These are phyloP conservation scores for Vaccinium vitisidaea DNA, from an alignment of 148 eudicot genomes.

Conservation along the genomic window DNA sequence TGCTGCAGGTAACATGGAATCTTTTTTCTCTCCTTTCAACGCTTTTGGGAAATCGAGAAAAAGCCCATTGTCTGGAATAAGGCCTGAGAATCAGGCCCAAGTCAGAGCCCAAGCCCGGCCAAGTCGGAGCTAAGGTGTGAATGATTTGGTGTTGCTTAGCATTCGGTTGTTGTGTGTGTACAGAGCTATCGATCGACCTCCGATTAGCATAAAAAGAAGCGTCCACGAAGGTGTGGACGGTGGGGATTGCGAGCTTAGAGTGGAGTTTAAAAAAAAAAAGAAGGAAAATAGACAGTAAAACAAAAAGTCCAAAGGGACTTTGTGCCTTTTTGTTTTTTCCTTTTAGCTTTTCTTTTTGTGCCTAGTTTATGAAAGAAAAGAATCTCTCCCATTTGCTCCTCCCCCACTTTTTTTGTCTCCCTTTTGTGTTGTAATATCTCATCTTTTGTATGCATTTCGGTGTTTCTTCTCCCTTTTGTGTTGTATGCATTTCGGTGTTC, in stretches of 20 bases:
- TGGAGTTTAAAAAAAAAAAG: not conserved
- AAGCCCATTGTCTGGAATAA: not conserved
- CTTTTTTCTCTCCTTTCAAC: not conserved
- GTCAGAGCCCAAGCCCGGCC: not conserved
- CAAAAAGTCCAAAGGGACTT: constrained; percentile 3
- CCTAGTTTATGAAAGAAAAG: not conserved
- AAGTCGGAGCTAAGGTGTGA: not conserved
- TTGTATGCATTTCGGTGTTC: not conserved
- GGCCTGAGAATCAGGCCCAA: not conserved
- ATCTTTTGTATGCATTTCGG: too few relatives aligned
- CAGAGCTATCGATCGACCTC: not conserved
- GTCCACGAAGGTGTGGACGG: constrained; percentile 9
- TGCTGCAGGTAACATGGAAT: not conserved
- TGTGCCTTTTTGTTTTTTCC: not conserved
- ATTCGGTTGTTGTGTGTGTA: not conserved
- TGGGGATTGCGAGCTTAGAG: constrained; percentile 11
- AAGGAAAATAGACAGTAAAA: too few relatives aligned
- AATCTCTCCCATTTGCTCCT: constrained; percentile 23
- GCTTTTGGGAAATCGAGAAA: not conserved
- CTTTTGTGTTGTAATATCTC: not conserved
- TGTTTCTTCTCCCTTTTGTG: too few relatives aligned
- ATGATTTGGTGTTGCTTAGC: not conserved
- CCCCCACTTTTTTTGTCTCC: not conserved
- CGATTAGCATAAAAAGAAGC: not conserved
- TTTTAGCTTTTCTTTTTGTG: not conserved